A percentile compares a stretch with the other conserved stretches of the same genome.
Conservation (phyloP, 352 stramenopile species). For the Phytopythium litorale region DNA sequence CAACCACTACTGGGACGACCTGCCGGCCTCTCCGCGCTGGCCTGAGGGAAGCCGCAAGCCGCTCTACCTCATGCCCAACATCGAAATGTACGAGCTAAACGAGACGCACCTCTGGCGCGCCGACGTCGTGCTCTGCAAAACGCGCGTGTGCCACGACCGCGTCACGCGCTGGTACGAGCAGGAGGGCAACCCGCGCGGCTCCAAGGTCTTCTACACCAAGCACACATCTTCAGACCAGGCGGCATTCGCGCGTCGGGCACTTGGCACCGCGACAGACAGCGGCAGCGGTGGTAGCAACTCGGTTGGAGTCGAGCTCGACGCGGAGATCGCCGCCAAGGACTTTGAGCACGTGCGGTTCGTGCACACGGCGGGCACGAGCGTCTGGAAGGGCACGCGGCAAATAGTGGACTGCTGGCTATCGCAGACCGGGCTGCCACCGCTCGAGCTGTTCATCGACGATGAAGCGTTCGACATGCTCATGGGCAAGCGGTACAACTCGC, state of each 20-base stretch:
- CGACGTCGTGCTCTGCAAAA: constrained; percentile 50
- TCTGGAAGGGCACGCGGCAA: constrained; percentile 41
- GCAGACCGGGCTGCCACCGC: constrained; percentile 25
- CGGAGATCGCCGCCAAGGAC: constrained; percentile 22
- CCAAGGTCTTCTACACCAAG: constrained; percentile 49
- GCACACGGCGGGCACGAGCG: constrained; percentile 33
- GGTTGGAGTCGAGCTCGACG: neutral
- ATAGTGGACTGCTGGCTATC: constrained; percentile 49
- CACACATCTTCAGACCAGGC: constrained; percentile 58
- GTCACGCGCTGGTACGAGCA: constrained; percentile 51
- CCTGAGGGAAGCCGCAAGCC: constrained; percentile 25
- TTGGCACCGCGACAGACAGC: constrained; percentile 6
- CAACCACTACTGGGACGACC: constrained; percentile 52
- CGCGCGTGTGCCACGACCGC: constrained; percentile 31
- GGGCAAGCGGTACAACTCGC: constrained; percentile 10
- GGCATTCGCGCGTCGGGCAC: constrained; percentile 17
- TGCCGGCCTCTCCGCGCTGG: constrained; percentile 21
- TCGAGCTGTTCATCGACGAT: constrained; percentile 41
- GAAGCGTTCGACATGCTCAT: constrained; percentile 25
- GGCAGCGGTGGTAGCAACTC: neutral
- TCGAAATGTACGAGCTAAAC: constrained; percentile 54
- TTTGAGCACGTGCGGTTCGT: constrained; percentile 30
- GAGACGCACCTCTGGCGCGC: constrained; percentile 29
- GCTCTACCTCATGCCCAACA: constrained; percentile 49
- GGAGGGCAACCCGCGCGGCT: constrained; percentile 47